phyloP scores from a whole-genome alignment of 2,329 filamentous ascomycete species.

The Thelonectria olida region DNA sequence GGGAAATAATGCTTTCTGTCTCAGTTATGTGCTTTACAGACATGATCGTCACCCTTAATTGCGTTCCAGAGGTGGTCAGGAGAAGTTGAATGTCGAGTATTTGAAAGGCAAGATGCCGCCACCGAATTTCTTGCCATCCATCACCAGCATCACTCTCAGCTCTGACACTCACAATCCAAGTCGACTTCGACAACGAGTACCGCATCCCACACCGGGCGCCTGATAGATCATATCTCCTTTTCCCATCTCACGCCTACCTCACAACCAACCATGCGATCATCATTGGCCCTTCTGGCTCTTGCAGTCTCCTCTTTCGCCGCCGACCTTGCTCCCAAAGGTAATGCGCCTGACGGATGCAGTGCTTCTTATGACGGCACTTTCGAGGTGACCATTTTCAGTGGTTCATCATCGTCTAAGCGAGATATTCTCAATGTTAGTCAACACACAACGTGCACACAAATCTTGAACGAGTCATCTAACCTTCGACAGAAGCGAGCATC shows the following conservation, averaged over 20 bases:
- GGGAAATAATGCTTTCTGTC: constrained; percentile 27
- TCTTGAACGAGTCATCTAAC: constrained; percentile 15
- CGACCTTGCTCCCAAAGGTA: constrained; percentile 57
- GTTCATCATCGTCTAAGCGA: constrained; percentile 41
- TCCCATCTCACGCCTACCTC: too few species aligned
- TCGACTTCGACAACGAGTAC: neutral
- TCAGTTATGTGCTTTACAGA: neutral
- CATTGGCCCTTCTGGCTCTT: constrained; percentile 43
- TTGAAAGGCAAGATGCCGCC: constrained; percentile 23
- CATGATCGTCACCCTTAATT: neutral
- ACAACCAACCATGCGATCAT: constrained; percentile 26
- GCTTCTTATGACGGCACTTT: constrained; percentile 62
- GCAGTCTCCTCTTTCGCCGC: constrained; percentile 54
- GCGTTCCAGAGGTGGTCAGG: constrained; percentile 25
- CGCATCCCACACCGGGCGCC: neutral
- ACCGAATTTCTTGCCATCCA: neutral
- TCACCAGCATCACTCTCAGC: neutral
- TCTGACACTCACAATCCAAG: neutral
- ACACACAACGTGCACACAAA: neutral
- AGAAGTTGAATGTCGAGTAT: constrained; percentile 20
- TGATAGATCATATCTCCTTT: neutral
- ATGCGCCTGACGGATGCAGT: constrained; percentile 63
- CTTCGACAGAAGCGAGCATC: constrained; percentile 36
- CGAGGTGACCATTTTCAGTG: constrained; percentile 63
- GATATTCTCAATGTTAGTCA: constrained; percentile 48